A percentile compares a stretch with the other conserved stretches of the same genome.
phyloP scores from a whole-genome alignment of 371 early-diverging fungal species.

The Dipsacomyces acuminosporus region DNA sequence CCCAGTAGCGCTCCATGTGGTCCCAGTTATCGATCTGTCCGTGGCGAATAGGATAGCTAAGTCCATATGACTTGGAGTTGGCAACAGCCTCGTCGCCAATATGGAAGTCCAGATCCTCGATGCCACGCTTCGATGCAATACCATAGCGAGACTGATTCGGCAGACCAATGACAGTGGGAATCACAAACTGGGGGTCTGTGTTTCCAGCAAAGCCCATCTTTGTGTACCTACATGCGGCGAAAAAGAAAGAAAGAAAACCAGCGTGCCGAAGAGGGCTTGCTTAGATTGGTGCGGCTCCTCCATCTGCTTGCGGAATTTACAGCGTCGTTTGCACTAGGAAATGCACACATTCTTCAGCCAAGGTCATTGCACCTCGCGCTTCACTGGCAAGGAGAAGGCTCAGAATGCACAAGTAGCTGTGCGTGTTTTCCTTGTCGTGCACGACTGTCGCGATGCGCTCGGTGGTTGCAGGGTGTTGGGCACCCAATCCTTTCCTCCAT shows the following conservation, averaged over 20 bases:
- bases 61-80: constrained; percentile 78
- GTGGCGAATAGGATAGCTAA: constrained; percentile 83
- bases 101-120: constrained; percentile 94
- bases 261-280: no score
- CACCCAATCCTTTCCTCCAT: neutral
- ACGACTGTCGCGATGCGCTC: no score
- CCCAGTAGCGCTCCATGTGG: constrained; percentile 93
- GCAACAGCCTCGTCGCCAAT: constrained; percentile 95
- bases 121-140: constrained; percentile 91
- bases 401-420: neutral
- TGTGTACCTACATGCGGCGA: constrained; percentile 79
- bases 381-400: no score
- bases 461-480: no score
- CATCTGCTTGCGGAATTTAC: no score
- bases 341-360: no score
- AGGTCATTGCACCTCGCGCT: no score
- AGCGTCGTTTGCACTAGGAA: no score
- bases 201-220: constrained; percentile 98
- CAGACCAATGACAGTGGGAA: constrained; percentile 81
- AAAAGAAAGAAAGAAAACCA: no score
- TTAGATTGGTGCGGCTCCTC: no score
- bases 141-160: constrained; percentile 55
- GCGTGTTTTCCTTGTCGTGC: no score
- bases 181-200: constrained; percentile 91
- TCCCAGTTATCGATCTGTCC: constrained; percentile 93